A percentile compares a stretch with the other conserved stretches of the same genome.
Evolutionary conservation across 257 asterid genomes (phyloP).

Genomic region (Plantago elongata): DNA sequence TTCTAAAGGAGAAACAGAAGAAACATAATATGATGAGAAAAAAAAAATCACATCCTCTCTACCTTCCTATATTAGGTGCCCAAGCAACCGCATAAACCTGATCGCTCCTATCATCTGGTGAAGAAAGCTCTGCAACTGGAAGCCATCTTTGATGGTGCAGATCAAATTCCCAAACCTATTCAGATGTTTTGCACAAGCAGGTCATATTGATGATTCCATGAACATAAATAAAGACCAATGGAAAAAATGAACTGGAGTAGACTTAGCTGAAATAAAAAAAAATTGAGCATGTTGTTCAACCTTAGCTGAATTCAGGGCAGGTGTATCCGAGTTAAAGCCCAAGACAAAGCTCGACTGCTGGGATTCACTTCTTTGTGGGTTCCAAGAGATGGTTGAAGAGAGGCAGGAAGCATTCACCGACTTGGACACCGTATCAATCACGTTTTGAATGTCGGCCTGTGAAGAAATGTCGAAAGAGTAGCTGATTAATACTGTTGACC

Average conservation of each 20-base stretch:
- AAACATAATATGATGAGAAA: neutral
- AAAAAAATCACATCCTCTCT: neutral
- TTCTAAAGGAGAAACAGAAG: neutral
- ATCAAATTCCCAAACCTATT: slow-evolving; percentile 96
- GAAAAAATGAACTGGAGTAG: neutral
- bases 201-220: slow-evolving; percentile 4
- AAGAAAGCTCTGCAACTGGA: slow-evolving; percentile 96
- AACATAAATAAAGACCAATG: slow-evolving; percentile 1
- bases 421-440: slow-evolving; percentile 68
- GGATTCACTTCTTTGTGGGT: slow-evolving; percentile 62
- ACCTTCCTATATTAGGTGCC: slow-evolving; percentile 96
- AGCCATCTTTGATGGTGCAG: slow-evolving; percentile 97
- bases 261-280: neutral
- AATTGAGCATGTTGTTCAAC: slow-evolving; percentile 31
- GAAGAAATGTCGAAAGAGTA: slow-evolving; percentile 4
- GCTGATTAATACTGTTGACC: neutral
- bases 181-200: slow-evolving; percentile 20
- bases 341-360: slow-evolving; percentile 68
- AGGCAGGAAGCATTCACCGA: slow-evolving; percentile 54
- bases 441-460: slow-evolving; percentile 88
- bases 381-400: slow-evolving; percentile 88
- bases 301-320: slow-evolving; percentile 80
- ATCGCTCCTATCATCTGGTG: slow-evolving; percentile 62
- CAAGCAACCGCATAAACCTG: slow-evolving; percentile 72
- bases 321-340: slow-evolving; percentile 68